phyloP scores from a whole-genome alignment of 192 early-diverging fungal genomes.

The Borealophlyctis nickersoniae region DNA sequence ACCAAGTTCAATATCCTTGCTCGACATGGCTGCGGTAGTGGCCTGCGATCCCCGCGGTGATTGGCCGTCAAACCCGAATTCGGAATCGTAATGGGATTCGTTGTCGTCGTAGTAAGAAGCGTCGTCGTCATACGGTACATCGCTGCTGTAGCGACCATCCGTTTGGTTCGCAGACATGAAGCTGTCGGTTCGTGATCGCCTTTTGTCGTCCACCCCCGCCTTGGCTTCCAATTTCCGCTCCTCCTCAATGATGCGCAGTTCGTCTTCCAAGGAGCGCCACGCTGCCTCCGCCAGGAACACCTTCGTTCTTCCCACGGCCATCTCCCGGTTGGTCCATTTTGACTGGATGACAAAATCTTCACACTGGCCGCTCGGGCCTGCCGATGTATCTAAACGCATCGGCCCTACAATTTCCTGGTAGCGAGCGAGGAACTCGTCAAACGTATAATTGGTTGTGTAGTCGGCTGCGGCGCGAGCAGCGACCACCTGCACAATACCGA shows the following conservation, averaged over 20 bases:
- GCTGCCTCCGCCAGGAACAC: conserved; percentile 41
- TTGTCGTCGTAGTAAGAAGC: conserved; percentile 23
- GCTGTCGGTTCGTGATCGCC: background rate
- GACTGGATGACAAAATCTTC: conserved; percentile 34
- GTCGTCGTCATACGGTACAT: conserved; percentile 16
- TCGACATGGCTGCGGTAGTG: background rate
- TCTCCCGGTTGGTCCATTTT: conserved; percentile 39
- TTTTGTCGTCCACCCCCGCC: conserved; percentile 5
- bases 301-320: conserved; percentile 38
- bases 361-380: conserved; percentile 28
- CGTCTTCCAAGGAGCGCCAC: conserved; percentile 44
- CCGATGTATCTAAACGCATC: conserved; percentile 30
- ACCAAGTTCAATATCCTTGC: background rate
- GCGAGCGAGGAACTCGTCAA: conserved; percentile 70
- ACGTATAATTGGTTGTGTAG: conserved; percentile 67
- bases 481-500: conserved; percentile 70
- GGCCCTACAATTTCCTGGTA: conserved; percentile 61
- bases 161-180: conserved; percentile 8
- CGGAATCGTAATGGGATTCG: conserved; percentile 29
- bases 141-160: conserved; percentile 26
- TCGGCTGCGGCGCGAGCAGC: conserved; percentile 62
- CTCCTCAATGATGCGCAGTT: conserved; percentile 39
- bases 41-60: conserved; percentile 2
- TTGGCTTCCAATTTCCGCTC: conserved; percentile 36
- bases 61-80: conserved; percentile 19